Base-by-base conservation (phyloP, 2,329 filamentous ascomycete genomes). In the Onygena corvina region DNA sequence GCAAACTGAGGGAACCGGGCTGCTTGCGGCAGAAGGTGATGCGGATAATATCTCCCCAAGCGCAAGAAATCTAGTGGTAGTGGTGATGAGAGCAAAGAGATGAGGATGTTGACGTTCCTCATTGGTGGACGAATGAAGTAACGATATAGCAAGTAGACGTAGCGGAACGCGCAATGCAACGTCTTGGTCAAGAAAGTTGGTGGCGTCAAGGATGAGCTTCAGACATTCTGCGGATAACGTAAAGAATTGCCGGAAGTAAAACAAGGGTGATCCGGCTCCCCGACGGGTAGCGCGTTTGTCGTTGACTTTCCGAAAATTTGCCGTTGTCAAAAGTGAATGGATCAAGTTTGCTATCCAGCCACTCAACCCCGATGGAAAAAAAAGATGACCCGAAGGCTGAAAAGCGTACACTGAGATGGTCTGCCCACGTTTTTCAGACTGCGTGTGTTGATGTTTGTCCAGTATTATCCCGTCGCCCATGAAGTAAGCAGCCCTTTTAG, bases 241-340 rank as follows among this genome's bases (percentile, higher is more conserved):
- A 25, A 46, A 45, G 40, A 27, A 45, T 12, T n/a, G 42, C 42
- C 42, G 30, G 30, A 46, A 31, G 18, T 20, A 46, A 29, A 21
- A 21, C 42, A 30, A 33, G 42, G 42, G 30, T 46, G 30, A n/a
- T 16, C 30, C n/a, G 42, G 25, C 42, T 25, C 20, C 14, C 25
- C 18, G 18, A 33, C 6, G 16, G 14, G 11, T 30, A 21, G 30
- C 23, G 42, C 34, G 34, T 46, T 30, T 33, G n/a, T 30, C 30
- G 18, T 30, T 46, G 25, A n/a, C n/a, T 30, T 33, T 33, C 40
- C 23, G 18, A 23, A 38, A 35, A n/a, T 27, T n/a, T 9, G 21
- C 6, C 20, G 9, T 38, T 48, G 18, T 18, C 38, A 20, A 23
- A 16, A 45, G 18, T 25, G 40, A 45, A 18, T 8, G 40, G 40